Evolutionary conservation across 2,329 filamentous ascomycete genomes (phyloP), one percentile per base, ranked within the genome.

Genomic region (Diaporthe nobilis): DNA sequence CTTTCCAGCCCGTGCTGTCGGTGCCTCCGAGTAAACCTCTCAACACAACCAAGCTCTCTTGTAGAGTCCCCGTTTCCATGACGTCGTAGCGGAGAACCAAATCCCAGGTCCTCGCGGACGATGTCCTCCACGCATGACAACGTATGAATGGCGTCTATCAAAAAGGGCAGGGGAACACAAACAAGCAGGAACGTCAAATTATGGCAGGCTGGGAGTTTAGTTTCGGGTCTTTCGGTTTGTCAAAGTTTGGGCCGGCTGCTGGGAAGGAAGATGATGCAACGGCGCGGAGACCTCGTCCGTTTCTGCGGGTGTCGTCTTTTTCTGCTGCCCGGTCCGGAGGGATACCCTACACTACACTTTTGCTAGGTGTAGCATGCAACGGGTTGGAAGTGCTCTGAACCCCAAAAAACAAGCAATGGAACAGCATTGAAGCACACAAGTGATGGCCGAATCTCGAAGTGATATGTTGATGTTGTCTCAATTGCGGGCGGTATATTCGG

Each of bases 1-100:
- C 2, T 34, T 39, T 25, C 76, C 80, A 92, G 91, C 91, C 85
- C 90, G 91, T 84, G 91, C 90, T 83, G 88, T 92, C 81, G 88
- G 87, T 82, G 88, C 85, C 81, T 84, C 89, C 78, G 85, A 86
- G 79, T 86, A 85, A 85, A 83, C 49, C 37, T 55, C 47, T 28
- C 49, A 70, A 42, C 34, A 70, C 47, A 49, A 55, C 65, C 65
- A 70, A 70, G 65, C 65, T 55, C 58, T 61, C 65, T 70, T 70
- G 65, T 70, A 70, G 65, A 70, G 65, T 76, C 76, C 79, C 79
- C 78, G 78, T 78, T 77, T 81, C 71, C 70, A 75, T 77, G 73
- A 58, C 70, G 63, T 65, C 70, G 65, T 51, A 67, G 61, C 73
- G 75, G 75, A 61, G 49, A n/a, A 15, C 61, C 42, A 20, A 31